Evolutionary conservation across 148 eudicot species (phyloP).

Genomic region (Suaeda aralocaspica): DNA sequence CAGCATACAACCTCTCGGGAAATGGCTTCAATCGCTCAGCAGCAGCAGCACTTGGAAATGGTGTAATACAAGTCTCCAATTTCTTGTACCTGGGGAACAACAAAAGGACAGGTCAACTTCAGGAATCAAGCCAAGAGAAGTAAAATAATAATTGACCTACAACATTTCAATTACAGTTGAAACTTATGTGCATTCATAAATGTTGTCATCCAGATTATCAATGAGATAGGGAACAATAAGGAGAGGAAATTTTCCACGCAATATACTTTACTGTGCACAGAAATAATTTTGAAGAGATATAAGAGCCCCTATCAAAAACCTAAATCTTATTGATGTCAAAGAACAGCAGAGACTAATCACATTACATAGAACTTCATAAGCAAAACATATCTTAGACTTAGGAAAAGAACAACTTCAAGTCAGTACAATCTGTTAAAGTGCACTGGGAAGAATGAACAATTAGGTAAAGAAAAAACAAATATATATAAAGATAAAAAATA

Average conservation of each 20-base stretch:
- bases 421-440: too few relatives aligned
- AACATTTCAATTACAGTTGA: too few relatives aligned
- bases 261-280: too few relatives aligned
- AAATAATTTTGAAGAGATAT: too few relatives aligned
- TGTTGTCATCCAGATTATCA: background rate
- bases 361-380: background rate
- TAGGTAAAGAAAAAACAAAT: background rate
- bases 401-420: background rate
- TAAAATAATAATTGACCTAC: too few relatives aligned
- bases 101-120: background rate
- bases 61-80: slow-evolving; percentile 86
- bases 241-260: too few relatives aligned
- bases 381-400: background rate
- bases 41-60: slow-evolving; percentile 34
- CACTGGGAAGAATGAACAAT: too few relatives aligned
- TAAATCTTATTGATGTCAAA: too few relatives aligned
- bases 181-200: background rate
- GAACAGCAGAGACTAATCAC: too few relatives aligned
- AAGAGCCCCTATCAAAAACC: too few relatives aligned
- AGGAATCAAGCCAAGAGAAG: background rate
- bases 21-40: slow-evolving; percentile 58
- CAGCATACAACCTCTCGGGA: slow-evolving; percentile 78
- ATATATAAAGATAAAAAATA: too few relatives aligned
- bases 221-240: background rate
- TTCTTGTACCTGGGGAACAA: slow-evolving; percentile 82